Percentiles rank a stretch among this genome's conserved stretches.
These are phyloP conservation scores for Pyrus hybrid DNA, from an alignment of 331 rosid genomes.

Conservation along the genomic window DNA sequence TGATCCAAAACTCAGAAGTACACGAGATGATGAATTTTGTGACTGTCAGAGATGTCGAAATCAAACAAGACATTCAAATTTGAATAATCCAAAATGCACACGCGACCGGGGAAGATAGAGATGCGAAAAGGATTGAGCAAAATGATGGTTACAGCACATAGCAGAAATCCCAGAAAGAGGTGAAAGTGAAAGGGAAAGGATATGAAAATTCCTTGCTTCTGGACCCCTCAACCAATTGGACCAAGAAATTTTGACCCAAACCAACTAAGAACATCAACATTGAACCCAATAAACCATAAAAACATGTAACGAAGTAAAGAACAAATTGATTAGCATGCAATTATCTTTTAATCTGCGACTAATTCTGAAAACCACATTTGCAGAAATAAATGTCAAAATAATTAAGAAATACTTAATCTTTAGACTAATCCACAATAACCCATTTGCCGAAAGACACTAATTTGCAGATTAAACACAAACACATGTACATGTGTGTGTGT, in stretches of 20 bases:
- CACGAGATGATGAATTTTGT: neutral
- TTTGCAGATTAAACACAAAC: neutral
- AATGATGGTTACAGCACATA: neutral
- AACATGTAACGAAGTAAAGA: neutral
- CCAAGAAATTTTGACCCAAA: neutral
- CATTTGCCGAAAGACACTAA: neutral
- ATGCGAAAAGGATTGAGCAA: slow-evolving; percentile 11
- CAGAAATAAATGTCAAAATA: neutral
- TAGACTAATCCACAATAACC: neutral
- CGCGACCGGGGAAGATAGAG: neutral
- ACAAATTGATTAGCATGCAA: neutral
- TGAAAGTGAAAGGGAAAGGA: neutral
- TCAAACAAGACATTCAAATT: neutral
- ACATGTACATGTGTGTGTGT: neutral
- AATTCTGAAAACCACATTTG: neutral
- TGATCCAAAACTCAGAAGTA: neutral
- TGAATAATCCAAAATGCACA: neutral
- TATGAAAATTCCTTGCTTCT: neutral
- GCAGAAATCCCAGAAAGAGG: neutral
- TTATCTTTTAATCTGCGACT: neutral
- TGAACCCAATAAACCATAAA: neutral
- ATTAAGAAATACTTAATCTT: neutral
- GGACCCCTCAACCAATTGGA: neutral
- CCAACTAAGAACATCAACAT: neutral
- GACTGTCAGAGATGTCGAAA: neutral